Evolutionary conservation across 306 rosid species (phyloP), one percentile per base, ranked within the genome.

Genomic region (Cicer pinnatifidum): DNA sequence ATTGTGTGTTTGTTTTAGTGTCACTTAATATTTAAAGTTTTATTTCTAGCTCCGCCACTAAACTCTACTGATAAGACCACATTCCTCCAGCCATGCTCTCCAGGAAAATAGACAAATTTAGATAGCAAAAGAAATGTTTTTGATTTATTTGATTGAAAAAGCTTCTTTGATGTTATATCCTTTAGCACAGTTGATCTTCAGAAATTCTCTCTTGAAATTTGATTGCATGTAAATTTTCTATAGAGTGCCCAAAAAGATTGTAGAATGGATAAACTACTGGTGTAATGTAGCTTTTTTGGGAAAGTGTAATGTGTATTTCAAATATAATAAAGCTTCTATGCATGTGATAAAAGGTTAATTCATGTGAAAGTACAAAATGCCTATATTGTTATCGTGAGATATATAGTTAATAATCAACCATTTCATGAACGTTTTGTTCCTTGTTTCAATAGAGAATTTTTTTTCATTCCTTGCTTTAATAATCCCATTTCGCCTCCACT

Each of bases 401-500:
- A 39, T 41, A 28, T 15, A 33, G 37, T 67, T 45, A 20, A n/a
- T 60, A 11, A 40, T 69, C 40, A 53, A 39, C 61, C 57, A n/a
- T 64, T 73, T 57, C 44, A 20, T 62, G 46, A 53, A 44, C 8
- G 6, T 69, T 17, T 33, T n/a, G 7, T 38, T 46, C 19, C 41
- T 60, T 47, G 50, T n/a, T 58, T 48, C 45, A 39, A 40, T 2
- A 37, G 8, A 15, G 47, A 15, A 1, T n/a, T 9, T 8, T 9
- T 40, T 19, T 8, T 64, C 56, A 17, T 39, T 73, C 45, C 67
- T 63, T 70, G 54, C 61, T 56, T 45, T 61, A 37, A 38, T 61
- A 45, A 11, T 70, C 71, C 53, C 63, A 46, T 40, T 69, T 43
- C n/a, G 9, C 51, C 68, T 52, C 52, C 52, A 62, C 20, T 62